Evolutionary conservation across 345 rosid genomes (phyloP), one percentile per base, ranked within the genome.

Genomic region (Leavenworthia alabamica): DNA sequence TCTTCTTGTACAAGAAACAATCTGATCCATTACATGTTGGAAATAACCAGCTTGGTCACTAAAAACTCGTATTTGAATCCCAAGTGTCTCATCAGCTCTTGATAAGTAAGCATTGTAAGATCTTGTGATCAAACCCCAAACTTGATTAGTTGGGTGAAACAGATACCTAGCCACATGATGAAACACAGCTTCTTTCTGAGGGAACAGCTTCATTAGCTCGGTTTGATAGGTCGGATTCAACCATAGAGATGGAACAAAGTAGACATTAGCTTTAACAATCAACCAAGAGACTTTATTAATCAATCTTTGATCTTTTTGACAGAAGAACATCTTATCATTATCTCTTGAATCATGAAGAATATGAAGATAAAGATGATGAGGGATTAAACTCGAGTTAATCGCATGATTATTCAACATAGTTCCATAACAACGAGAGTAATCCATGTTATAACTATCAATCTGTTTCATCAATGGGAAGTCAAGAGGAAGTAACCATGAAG

Each of bases 401-500:
- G 11, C 43, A 22, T 66, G 60, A 0, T 26, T 35, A 59, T 73
- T 60, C 12, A 69, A 13, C 75, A 70, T 62, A 8, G 40, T 60
- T 17, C 73, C 67, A 16, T 69, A 69, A 61, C 67, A 60, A 2
- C 1, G 35, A 0, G 62, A 19, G 12, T 70, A 33, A 2, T 40
- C 54, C 15, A 70, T 60, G 66, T 74, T 33, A 48, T 77, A 79
- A 32, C 60, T 62, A 51, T 61, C 40, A 19, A 85, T 74, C 66
- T 74, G 77, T 40, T 36, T 23, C 27, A 49, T 78, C 37, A 79
- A 66, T 6, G 84, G 88, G 35, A 80, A 85, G 73, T 82, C 84
- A 0, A 20, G 40, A 44, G 90, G 83, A n/a, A 85, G 77, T 60
- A 80, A 72, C 91, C 88, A 85, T 7, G 91, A 80, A 47, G 73